Conservation (phyloP, 1,284 basidiomycete genomes). For the Pterulicium gracile region DNA sequence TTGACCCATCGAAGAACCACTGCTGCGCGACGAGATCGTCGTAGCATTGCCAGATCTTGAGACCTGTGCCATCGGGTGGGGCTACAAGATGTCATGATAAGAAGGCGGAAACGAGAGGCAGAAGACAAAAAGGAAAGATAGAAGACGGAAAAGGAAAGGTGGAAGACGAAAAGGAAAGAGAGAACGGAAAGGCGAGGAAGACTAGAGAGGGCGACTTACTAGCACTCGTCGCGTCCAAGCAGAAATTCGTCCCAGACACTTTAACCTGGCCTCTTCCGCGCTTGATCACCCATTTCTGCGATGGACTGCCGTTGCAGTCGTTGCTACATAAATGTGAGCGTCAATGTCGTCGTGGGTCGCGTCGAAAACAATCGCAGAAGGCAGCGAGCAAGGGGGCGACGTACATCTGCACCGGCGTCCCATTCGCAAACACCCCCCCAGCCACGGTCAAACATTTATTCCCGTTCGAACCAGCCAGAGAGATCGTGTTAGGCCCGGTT, state of each 20-base stretch:
- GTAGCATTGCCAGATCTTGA: slow-evolving; percentile 16
- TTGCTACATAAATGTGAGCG: slow-evolving; percentile 15
- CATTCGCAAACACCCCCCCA: not conserved
- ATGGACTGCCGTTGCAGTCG: slow-evolving; percentile 21
- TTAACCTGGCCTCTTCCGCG: slow-evolving; percentile 16
- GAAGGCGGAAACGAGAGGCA: not conserved
- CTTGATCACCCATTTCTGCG: slow-evolving; percentile 21
- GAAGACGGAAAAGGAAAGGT: not conserved
- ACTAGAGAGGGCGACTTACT: slow-evolving; percentile 14
- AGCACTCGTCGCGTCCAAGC: slow-evolving; percentile 18
- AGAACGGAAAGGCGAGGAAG: not conserved
- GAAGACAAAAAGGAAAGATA: not conserved
- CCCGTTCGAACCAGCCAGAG: not conserved
- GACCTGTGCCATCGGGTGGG: slow-evolving; percentile 11
- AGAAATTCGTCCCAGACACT: slow-evolving; percentile 19
- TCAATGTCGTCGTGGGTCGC: too few relatives aligned
- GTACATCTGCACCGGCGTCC: not conserved
- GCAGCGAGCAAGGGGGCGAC: not conserved
- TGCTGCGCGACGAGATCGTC: slow-evolving; percentile 12
- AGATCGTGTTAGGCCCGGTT: not conserved
- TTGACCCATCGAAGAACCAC: slow-evolving; percentile 7
- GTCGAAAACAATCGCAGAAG: not conserved
- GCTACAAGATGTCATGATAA: slow-evolving; percentile 4
- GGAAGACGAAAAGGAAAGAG: not conserved
- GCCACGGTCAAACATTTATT: not conserved